Percentiles rank a stretch among this genome's conserved stretches.
These are phyloP conservation scores for Reticulascus tulasneorum DNA, from an alignment of 2,329 filamentous ascomycete species.

Conservation along the genomic window DNA sequence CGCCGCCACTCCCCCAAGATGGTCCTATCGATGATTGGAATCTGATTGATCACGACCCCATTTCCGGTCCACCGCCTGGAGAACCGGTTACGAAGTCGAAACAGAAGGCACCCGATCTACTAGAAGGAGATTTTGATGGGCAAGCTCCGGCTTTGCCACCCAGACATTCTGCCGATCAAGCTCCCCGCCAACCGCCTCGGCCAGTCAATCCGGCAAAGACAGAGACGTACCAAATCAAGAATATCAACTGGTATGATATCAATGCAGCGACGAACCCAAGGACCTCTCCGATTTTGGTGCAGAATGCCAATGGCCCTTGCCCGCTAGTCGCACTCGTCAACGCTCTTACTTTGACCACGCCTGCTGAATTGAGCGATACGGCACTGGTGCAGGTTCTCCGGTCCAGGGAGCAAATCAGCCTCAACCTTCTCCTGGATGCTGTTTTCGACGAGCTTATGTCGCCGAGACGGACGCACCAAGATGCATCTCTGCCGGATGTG, in stretches of 20 bases:
- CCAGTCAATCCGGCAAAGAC: conserved; percentile 43
- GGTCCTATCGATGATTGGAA: conserved; percentile 44
- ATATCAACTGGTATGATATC: conserved; percentile 77
- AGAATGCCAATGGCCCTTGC: conserved; percentile 93
- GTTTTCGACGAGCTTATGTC: conserved; percentile 93
- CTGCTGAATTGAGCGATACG: conserved; percentile 56
- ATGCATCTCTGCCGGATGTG: conserved; percentile 74
- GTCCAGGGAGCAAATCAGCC: conserved; percentile 80
- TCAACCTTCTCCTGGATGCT: conserved; percentile 80
- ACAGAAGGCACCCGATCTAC: conserved; percentile 1
- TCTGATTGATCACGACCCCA: conserved; percentile 24
- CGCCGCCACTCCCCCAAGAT: conserved; percentile 16
- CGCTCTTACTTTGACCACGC: conserved; percentile 79
- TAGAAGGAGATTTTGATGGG: no score
- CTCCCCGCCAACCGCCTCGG: conserved; percentile 29
- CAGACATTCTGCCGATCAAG: conserved; percentile 22
- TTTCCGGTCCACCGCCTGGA: neutral
- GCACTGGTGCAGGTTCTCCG: conserved; percentile 73
- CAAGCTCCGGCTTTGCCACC: conserved; percentile 34
- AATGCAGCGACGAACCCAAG: conserved; percentile 58
- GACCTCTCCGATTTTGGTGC: conserved; percentile 81
- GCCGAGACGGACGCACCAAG: conserved; percentile 58
- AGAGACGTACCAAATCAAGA: conserved; percentile 91
- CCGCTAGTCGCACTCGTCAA: conserved; percentile 91
- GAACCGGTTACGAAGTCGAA: no score